Evolutionary conservation across 179 eudicot species (phyloP).

Genomic region (Nepenthes alata): DNA sequence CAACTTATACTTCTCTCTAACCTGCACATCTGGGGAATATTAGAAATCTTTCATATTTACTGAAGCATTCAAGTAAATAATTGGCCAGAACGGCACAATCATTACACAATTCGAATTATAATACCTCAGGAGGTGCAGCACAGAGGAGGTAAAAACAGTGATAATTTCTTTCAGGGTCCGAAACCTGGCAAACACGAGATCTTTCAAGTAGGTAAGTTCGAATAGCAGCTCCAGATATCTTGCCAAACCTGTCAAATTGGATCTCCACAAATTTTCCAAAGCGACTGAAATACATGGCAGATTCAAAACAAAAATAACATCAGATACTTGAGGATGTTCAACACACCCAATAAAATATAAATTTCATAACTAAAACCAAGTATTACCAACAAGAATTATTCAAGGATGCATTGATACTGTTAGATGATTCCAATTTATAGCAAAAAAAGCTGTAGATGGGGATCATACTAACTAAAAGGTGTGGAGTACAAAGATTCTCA

Average conservation of each 20-base stretch:
- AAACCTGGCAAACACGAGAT: slow-evolving; percentile 97
- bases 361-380: too few species aligned
- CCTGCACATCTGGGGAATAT: slow-evolving; percentile 33
- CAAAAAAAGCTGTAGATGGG: too few species aligned
- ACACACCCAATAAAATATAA: neutral
- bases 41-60: slow-evolving; percentile 7
- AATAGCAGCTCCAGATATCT: slow-evolving; percentile 94
- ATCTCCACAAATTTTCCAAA: slow-evolving; percentile 98
- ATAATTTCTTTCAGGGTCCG: slow-evolving; percentile 93
- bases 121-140: slow-evolving; percentile 87
- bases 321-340: slow-evolving; percentile 9
- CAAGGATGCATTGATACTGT: too few species aligned
- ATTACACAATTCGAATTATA: neutral
- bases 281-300: slow-evolving; percentile 41
- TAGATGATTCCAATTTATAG: too few species aligned
- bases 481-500: slow-evolving; percentile 17
- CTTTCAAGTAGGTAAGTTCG: slow-evolving; percentile 92
- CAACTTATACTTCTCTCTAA: slow-evolving; percentile 69
- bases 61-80: neutral
- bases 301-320: slow-evolving; percentile 10
- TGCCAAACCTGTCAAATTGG: slow-evolving; percentile 85
- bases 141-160: slow-evolving; percentile 93
- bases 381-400: too few species aligned
- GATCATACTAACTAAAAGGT: too few species aligned
- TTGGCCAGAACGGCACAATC: neutral